phyloP scores from a whole-genome alignment of 768 basidiomycete genomes.

The Chalciporus chontae region DNA sequence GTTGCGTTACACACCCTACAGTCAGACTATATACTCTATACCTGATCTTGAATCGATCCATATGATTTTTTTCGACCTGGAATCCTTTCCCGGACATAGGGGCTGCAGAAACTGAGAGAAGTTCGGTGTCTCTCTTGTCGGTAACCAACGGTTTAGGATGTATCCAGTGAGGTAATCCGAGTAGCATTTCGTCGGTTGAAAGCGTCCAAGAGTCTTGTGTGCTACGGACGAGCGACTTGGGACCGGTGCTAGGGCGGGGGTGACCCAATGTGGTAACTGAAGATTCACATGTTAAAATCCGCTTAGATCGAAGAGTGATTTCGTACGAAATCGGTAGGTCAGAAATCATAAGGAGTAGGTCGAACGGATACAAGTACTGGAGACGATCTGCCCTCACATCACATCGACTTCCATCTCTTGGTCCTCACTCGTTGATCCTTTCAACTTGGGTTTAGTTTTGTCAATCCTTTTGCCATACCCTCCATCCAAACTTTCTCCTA shows the following conservation, averaged over 20 bases:
- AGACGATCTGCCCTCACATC: neutral
- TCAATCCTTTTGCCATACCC: neutral
- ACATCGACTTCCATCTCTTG: neutral
- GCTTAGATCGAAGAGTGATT: neutral
- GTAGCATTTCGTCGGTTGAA: neutral
- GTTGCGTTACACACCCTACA: neutral
- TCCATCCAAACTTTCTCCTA: neutral
- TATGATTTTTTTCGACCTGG: neutral
- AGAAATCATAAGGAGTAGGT: conserved; percentile 20
- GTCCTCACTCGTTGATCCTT: neutral
- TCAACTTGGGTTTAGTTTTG: neutral
- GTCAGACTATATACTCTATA: neutral
- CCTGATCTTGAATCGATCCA: neutral
- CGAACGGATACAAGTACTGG: neutral
- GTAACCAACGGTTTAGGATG: neutral
- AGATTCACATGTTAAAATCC: conserved; percentile 33
- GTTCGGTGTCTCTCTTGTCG: neutral
- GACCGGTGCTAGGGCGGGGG: conserved; percentile 18
- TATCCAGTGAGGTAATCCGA: neutral
- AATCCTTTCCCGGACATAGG: neutral
- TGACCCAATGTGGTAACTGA: conserved; percentile 12
- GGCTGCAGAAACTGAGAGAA: neutral
- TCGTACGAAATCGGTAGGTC: conserved; percentile 3
- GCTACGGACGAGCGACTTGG: neutral
- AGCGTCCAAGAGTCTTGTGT: neutral